These are phyloP conservation scores for Globisporangium uncinulatum DNA, from an alignment of 352 stramenopile species.

Conservation along the genomic window DNA sequence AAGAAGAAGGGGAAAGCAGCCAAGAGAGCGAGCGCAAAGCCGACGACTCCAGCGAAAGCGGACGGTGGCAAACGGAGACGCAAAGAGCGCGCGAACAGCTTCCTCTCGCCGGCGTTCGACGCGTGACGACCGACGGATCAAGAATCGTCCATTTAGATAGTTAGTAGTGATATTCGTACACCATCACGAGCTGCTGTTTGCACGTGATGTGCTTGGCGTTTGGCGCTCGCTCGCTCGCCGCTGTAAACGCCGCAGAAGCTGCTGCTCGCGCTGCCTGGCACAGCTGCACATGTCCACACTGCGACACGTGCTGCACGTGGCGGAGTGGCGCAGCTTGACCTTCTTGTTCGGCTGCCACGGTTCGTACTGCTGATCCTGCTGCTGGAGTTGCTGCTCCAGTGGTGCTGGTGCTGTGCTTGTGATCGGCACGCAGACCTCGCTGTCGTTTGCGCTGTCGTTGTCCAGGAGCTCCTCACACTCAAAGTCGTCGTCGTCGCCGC, in stretches of 20 bases:
- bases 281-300: conserved; percentile 3
- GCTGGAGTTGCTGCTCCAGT: background rate
- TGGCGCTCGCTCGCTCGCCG: background rate
- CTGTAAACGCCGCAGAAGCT: background rate
- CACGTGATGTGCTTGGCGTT: too few species aligned
- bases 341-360: conserved; percentile 40
- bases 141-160: conserved; percentile 1
- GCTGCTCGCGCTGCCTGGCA: background rate
- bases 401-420: background rate
- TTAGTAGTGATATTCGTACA: conserved; percentile 1
- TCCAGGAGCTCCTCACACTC: conserved; percentile 64
- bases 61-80: background rate
- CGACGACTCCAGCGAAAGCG: background rate
- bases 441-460: conserved; percentile 4
- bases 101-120: conserved; percentile 6
- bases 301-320: conserved; percentile 38
- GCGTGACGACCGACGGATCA: background rate
- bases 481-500: conserved; percentile 58
- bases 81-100: conserved; percentile 6
- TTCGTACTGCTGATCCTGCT: background rate
- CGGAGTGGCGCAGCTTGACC: conserved; percentile 22
- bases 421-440: too few species aligned
- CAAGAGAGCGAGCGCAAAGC: background rate
- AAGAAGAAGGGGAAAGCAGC: conserved; percentile 6
- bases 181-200: background rate